These are phyloP conservation scores for Teratosphaeria epicoccoides DNA, from an alignment of 2,329 filamentous ascomycete species.

Conservation along the genomic window DNA sequence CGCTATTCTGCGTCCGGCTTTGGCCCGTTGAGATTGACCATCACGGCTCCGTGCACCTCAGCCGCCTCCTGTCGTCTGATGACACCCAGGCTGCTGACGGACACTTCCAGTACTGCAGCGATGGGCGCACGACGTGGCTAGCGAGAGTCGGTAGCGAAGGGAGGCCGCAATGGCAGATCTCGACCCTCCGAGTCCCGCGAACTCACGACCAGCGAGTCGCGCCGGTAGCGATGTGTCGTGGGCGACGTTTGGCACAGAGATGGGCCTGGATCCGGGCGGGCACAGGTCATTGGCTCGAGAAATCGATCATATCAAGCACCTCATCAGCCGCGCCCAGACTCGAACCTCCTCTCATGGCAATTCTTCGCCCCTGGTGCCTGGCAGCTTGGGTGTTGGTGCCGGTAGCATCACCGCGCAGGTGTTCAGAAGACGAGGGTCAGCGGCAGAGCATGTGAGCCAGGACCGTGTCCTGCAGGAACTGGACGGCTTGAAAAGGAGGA, in stretches of 20 bases:
- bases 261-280: background rate
- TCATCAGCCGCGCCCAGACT: constrained; percentile 9
- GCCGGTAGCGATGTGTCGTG: constrained; percentile 7
- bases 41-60: background rate
- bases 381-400: background rate
- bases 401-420: constrained; percentile 14
- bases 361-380: background rate
- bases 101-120: background rate
- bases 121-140: background rate
- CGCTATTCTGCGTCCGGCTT: no score
- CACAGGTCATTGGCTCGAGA: constrained; percentile 11
- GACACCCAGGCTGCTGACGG: background rate
- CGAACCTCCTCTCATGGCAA: background rate
- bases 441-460: constrained; percentile 8
- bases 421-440: constrained; percentile 7
- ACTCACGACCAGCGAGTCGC: constrained; percentile 6
- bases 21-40: background rate
- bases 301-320: constrained; percentile 16
- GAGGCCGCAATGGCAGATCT: background rate
- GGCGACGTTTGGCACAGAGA: constrained; percentile 1
- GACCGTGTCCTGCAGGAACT: constrained; percentile 14
- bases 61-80: background rate
- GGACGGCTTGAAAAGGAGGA: constrained; percentile 12
- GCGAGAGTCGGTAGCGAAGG: background rate
- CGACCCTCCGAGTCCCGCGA: background rate